These are phyloP conservation scores for Xylaria palmicola DNA, from an alignment of 495 filamentous ascomycete genomes.

Conservation along the genomic window DNA sequence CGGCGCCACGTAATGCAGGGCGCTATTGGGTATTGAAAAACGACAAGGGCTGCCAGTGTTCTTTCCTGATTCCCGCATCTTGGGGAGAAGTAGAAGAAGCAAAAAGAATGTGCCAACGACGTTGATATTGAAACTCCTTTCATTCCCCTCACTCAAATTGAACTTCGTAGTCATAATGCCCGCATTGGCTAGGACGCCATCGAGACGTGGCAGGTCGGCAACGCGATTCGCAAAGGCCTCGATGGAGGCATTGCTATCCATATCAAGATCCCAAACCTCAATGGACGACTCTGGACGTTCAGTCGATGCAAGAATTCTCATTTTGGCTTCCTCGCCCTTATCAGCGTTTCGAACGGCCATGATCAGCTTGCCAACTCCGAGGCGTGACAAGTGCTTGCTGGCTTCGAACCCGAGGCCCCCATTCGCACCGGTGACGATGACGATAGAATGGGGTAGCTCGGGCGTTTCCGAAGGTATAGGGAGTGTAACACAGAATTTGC, in stretches of 20 bases:
- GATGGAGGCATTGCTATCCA: slow-evolving; percentile 40
- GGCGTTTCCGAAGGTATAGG: slow-evolving; percentile 3
- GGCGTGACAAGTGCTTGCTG: slow-evolving; percentile 40
- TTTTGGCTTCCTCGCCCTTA: slow-evolving; percentile 44
- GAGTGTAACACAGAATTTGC: slow-evolving; percentile 3
- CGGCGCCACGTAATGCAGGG: slow-evolving; percentile 17
- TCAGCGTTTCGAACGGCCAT: slow-evolving; percentile 43
- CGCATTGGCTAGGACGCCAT: slow-evolving; percentile 50
- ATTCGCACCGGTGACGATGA: slow-evolving; percentile 53
- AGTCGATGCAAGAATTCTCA: slow-evolving; percentile 25
- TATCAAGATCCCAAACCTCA: slow-evolving; percentile 53
- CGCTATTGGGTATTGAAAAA: slow-evolving; percentile 16
- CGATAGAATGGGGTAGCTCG: slow-evolving; percentile 2
- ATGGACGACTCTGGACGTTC: slow-evolving; percentile 19
- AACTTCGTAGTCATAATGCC: slow-evolving; percentile 32
- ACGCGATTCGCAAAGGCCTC: slow-evolving; percentile 37
- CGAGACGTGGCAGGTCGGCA: slow-evolving; percentile 35
- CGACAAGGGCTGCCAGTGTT: slow-evolving; percentile 6
- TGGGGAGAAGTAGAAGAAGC: slow-evolving; percentile 39
- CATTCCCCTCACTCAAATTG: slow-evolving; percentile 30
- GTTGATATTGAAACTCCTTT: slow-evolving; percentile 44
- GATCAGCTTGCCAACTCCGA: slow-evolving; percentile 42
- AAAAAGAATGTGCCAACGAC: slow-evolving; percentile 46
- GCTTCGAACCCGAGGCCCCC: slow-evolving; percentile 49
- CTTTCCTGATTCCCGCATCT: slow-evolving; percentile 32